These are phyloP conservation scores for Termitomyces sp. DNA, from an alignment of 768 basidiomycete species.

Conservation along the genomic window DNA sequence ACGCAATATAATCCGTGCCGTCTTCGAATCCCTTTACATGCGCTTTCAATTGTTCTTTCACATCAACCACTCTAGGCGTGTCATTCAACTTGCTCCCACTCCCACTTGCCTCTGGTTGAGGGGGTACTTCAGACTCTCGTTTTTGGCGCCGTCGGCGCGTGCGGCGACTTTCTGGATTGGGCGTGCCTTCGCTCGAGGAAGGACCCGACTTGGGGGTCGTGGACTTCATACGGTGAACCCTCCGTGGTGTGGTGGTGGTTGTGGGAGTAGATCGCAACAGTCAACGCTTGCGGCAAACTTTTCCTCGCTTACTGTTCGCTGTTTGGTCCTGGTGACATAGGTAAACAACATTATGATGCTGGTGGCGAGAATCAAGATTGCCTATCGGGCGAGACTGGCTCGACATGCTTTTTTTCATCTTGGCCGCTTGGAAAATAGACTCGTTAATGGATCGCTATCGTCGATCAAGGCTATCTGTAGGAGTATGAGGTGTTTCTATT, in stretches of 20 bases:
- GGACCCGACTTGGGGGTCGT: slow-evolving; percentile 1
- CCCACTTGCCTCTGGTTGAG: not conserved
- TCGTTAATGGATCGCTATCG: slow-evolving; percentile 76
- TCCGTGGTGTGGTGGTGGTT: not conserved
- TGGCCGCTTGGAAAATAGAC: slow-evolving; percentile 71
- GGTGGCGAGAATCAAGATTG: too few species aligned
- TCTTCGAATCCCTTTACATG: slow-evolving; percentile 20
- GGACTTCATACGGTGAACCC: slow-evolving; percentile 2
- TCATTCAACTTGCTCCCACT: not conserved
- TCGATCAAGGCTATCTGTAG: slow-evolving; percentile 42
- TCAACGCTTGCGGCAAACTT: not conserved
- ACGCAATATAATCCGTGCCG: slow-evolving; percentile 28
- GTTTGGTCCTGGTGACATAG: slow-evolving; percentile 4
- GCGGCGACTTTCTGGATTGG: slow-evolving; percentile 7
- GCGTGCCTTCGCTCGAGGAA: slow-evolving; percentile 5
- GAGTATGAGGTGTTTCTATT: not conserved
- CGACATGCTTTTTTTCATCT: too few species aligned
- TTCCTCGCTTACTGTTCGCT: not conserved
- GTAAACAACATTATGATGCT: not conserved
- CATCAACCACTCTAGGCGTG: not conserved
- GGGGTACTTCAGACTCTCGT: slow-evolving; percentile 3
- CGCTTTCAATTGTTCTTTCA: not conserved
- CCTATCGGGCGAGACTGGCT: too few species aligned
- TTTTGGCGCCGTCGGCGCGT: slow-evolving; percentile 14
- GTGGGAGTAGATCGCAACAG: not conserved